A percentile compares a stretch with the other conserved stretches of the same genome.
These are phyloP conservation scores for Podospora pseudopauciseta DNA, from an alignment of 495 filamentous ascomycete genomes.

Conservation along the genomic window DNA sequence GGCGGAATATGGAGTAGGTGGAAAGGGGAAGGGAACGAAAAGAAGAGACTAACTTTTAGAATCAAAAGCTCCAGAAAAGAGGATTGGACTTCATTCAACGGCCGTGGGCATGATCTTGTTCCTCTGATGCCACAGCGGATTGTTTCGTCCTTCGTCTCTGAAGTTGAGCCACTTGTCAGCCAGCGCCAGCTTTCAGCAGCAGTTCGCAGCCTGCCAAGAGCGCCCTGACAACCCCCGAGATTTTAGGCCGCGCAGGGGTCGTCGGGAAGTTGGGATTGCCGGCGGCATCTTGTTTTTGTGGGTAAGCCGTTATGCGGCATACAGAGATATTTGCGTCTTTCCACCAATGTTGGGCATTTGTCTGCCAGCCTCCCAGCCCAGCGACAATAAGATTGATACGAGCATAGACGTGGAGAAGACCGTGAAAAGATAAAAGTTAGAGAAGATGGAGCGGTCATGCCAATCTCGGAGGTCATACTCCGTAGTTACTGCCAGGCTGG, in stretches of 20 bases:
- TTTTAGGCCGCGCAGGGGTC: slow-evolving; percentile 1
- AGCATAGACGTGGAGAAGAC: too few relatives aligned
- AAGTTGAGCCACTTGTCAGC: slow-evolving; percentile 16
- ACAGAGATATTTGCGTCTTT: neutral
- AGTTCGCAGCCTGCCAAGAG: neutral
- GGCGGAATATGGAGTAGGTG: neutral
- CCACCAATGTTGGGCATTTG: too few relatives aligned
- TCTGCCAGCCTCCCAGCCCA: too few relatives aligned
- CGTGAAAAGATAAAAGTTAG: too few relatives aligned
- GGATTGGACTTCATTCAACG: neutral
- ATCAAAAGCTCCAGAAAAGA: too few relatives aligned
- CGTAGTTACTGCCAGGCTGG: neutral
- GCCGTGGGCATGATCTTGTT: neutral
- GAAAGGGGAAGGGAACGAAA: neutral
- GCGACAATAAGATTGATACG: too few relatives aligned
- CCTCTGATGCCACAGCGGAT: neutral
- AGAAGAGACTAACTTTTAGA: neutral
- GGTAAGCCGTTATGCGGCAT: neutral
- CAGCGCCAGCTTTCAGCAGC: neutral
- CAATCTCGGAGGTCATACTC: too few relatives aligned
- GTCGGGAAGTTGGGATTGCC: slow-evolving; percentile 1
- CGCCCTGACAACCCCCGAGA: neutral
- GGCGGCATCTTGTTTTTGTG: neutral
- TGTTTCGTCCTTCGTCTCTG: neutral
- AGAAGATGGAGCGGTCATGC: too few relatives aligned